phyloP scores from a whole-genome alignment of 257 asterid species.

The Solanum bulbocastanum region DNA sequence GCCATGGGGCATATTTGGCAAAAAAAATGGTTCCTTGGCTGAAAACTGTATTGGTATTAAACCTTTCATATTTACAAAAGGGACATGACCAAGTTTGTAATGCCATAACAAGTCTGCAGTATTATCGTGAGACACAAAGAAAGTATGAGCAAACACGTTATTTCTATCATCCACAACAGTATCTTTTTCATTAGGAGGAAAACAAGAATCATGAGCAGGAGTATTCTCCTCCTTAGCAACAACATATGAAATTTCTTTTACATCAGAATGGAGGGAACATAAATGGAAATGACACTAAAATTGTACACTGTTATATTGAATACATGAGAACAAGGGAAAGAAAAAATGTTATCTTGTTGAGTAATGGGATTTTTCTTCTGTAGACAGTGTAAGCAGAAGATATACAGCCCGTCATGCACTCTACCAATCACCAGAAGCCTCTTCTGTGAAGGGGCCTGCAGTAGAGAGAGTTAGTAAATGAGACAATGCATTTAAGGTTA shows the following conservation, averaged over 20 bases:
- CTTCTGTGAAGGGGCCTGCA: not conserved
- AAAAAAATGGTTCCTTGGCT: too few relatives aligned
- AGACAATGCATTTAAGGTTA: not conserved
- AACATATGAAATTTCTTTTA: too few relatives aligned
- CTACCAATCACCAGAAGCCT: not conserved
- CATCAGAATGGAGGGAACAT: too few relatives aligned
- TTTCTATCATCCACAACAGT: too few relatives aligned
- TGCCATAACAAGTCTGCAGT: too few relatives aligned
- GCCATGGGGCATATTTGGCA: not conserved
- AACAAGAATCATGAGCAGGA: too few relatives aligned
- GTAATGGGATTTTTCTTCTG: too few relatives aligned
- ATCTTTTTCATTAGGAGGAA: not conserved
- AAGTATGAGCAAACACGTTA: not conserved
- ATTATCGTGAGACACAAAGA: too few relatives aligned
- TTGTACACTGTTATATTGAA: not conserved
- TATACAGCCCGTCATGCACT: not conserved
- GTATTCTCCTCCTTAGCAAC: too few relatives aligned
- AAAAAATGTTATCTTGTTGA: too few relatives aligned
- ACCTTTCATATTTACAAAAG: not conserved
- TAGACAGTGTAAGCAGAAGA: too few relatives aligned
- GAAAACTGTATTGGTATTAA: not conserved
- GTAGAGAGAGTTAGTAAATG: not conserved
- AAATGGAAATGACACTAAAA: not conserved
- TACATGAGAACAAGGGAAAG: not conserved
- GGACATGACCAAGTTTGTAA: not conserved